phyloP scores from a whole-genome alignment of 306 rosid genomes.

The Cucurbita ficifolia region DNA sequence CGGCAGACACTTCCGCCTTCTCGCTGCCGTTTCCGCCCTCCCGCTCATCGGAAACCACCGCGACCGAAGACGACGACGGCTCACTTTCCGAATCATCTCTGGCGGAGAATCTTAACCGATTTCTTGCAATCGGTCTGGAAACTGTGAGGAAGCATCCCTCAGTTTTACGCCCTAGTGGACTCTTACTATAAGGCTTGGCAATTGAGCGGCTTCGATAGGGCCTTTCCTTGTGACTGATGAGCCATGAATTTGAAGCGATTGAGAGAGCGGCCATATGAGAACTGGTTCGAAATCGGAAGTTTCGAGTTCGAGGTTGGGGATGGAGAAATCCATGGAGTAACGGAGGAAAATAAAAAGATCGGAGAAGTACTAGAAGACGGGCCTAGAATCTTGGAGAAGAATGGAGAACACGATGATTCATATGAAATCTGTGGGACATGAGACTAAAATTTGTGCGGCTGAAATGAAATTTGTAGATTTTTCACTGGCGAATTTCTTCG shows the following conservation, averaged over 20 bases:
- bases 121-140: conserved; percentile 11
- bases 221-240: not conserved
- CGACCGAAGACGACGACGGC: conserved; percentile 20
- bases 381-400: conserved; percentile 2
- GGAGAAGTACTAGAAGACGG: not conserved
- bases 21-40: not conserved
- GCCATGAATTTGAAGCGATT: conserved; percentile 13
- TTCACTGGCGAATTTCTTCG: not conserved
- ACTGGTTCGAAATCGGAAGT: not conserved
- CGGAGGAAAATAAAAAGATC: not conserved
- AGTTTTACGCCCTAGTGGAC: conserved; percentile 5
- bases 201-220: not conserved
- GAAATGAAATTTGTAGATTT: not conserved
- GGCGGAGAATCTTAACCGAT: conserved; percentile 18
- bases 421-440: not conserved
- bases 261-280: conserved; percentile 43
- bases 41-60: conserved; percentile 24
- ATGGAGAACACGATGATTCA: not conserved
- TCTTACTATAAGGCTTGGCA: conserved; percentile 1
- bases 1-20: conserved; percentile 2
- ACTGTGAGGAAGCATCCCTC: conserved; percentile 11
- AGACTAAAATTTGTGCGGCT: not conserved
- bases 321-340: not conserved
- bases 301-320: not conserved
- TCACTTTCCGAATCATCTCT: conserved; percentile 25